Conservation (phyloP, 164 flowering plant genomes). For the Vitis labrusca region DNA sequence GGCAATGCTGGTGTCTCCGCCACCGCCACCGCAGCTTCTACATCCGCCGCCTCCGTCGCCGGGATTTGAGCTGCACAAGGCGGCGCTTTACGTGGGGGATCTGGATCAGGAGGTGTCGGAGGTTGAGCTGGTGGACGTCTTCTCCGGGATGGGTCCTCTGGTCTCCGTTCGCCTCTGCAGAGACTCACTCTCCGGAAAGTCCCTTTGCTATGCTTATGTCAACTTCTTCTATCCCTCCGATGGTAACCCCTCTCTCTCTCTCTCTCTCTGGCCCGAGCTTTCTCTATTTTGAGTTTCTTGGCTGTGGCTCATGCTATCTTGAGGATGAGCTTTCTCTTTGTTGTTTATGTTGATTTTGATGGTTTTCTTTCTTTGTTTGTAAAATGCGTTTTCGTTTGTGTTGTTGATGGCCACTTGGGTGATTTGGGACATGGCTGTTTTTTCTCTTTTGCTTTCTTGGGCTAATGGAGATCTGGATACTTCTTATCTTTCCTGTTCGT, state of each 20-base stretch:
- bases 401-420: too few species aligned
- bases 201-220: conserved; percentile 47
- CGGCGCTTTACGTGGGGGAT: conserved; percentile 47
- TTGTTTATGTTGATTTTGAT: too few species aligned
- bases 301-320: too few species aligned
- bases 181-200: conserved; percentile 16
- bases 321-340: too few species aligned
- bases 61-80: not conserved
- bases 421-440: too few species aligned
- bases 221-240: conserved; percentile 26
- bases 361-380: too few species aligned
- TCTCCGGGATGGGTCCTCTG: conserved; percentile 4
- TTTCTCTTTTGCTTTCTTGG: too few species aligned
- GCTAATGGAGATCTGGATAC: not conserved
- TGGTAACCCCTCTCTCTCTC: conserved; percentile 17
- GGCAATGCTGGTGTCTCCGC: not conserved
- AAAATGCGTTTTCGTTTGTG: too few species aligned
- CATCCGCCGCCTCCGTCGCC: not conserved
- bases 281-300: not conserved
- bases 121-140: conserved; percentile 17
- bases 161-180: conserved; percentile 28
- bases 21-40: not conserved
- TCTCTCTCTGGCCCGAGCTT: not conserved
- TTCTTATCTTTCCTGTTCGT: not conserved
- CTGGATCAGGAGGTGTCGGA: conserved; percentile 32